Evolutionary conservation across 176 grass and related monocot genomes (phyloP).

Genomic region (Aechmea fasciata): DNA sequence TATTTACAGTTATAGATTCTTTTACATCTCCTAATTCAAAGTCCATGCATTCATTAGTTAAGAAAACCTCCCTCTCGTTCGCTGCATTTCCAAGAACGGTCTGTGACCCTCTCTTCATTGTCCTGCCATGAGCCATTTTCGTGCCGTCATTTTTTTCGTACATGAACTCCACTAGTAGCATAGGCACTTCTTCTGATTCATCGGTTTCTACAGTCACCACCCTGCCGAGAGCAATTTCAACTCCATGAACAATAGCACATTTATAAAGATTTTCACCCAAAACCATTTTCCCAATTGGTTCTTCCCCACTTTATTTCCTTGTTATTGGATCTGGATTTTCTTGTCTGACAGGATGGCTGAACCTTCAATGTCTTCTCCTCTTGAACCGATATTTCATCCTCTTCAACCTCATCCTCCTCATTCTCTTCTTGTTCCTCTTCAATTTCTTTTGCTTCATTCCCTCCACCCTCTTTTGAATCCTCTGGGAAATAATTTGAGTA

Average conservation of each 20-base stretch:
- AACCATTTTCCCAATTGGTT: constrained; percentile 26
- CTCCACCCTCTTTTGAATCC: constrained; percentile 27
- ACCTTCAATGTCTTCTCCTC: constrained; percentile 16
- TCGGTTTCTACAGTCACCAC: constrained; percentile 51
- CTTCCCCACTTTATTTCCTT: constrained; percentile 31
- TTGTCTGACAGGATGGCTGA: constrained; percentile 19
- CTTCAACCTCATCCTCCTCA: constrained; percentile 57
- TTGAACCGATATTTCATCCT: constrained; percentile 22
- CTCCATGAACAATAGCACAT: constrained; percentile 43
- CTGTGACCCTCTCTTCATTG: constrained; percentile 53
- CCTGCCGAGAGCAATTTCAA: constrained; percentile 43
- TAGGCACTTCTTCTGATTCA: constrained; percentile 40
- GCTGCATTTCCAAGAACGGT: constrained; percentile 94
- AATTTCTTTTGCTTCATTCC: constrained; percentile 31
- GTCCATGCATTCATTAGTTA: constrained; percentile 82
- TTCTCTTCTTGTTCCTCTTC: constrained; percentile 64
- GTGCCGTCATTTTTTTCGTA: constrained; percentile 58
- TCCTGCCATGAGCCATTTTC: constrained; percentile 85
- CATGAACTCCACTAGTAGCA: constrained; percentile 88
- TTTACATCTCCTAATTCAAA: constrained; percentile 77
- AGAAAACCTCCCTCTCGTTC: constrained; percentile 87
- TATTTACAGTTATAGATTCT: constrained; percentile 55
- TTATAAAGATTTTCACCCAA: constrained; percentile 49
- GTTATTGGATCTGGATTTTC: constrained; percentile 26
- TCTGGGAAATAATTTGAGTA: constrained; percentile 56